Conservation (phyloP, 306 rosid genomes). For the cucumber (Cucumis sativus) region Cucumber_9930_V3 NC_026659.2:23923501-23924000, state of each 20-base stretch:
- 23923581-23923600: slow-evolving; percentile 25
- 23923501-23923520: slow-evolving; percentile 12
- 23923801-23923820: not conserved
- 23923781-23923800: not conserved
- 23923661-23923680: not conserved
- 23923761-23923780: not conserved
- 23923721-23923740: slow-evolving; percentile 12
- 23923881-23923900: not conserved
- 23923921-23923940: too few species aligned
- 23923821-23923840: not conserved
- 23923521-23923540: slow-evolving; percentile 21
- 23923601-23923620: not conserved
- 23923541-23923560: slow-evolving; percentile 16
- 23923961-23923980: not conserved
- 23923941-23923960: not conserved
- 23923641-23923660: slow-evolving; percentile 15
- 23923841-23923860: not conserved
- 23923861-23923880: not conserved
- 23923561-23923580: slow-evolving; percentile 46
- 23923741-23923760: not conserved
- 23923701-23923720: slow-evolving; percentile 19
- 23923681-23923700: not conserved
- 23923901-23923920: not conserved
- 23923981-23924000: not conserved
- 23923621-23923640: slow-evolving; percentile 9